A percentile compares a stretch with the other conserved stretches of the same genome.
phyloP scores from a whole-genome alignment of 768 basidiomycete genomes.

The Tulasnella sp. region DNA sequence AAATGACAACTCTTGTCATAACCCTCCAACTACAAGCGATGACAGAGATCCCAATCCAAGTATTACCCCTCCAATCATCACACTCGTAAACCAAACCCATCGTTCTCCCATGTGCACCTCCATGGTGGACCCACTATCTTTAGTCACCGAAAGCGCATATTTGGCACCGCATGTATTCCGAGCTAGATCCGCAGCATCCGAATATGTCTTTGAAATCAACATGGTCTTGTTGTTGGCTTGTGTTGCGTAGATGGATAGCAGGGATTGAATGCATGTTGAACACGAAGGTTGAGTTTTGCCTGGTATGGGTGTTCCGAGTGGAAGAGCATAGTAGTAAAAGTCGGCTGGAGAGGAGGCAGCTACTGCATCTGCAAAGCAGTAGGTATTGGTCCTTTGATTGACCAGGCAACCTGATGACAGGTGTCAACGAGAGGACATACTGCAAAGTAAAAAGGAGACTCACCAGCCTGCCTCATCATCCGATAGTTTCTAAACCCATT shows the following conservation, averaged over 20 bases:
- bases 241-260: slow-evolving; percentile 17
- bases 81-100: no score
- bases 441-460: neutral
- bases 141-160: slow-evolving; percentile 2
- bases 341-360: slow-evolving; percentile 15
- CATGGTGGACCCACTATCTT: neutral
- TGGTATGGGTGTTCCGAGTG: slow-evolving; percentile 17
- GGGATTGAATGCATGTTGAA: slow-evolving; percentile 14
- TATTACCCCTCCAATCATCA: no score
- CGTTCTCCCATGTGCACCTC: no score
- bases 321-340: slow-evolving; percentile 18
- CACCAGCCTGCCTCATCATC: slow-evolving; percentile 20
- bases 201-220: slow-evolving; percentile 13
- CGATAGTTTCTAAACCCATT: slow-evolving; percentile 22
- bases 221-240: slow-evolving; percentile 10
- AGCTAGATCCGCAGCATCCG: slow-evolving; percentile 16
- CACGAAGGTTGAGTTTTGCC: slow-evolving; percentile 17
- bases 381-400: slow-evolving; percentile 18
- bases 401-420: slow-evolving; percentile 17
- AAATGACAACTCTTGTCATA: no score
- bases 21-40: no score
- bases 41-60: no score
- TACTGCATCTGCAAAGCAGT: slow-evolving; percentile 20
- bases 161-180: slow-evolving; percentile 8
- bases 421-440: neutral